A percentile compares a stretch with the other conserved stretches of the same genome.
Conservation (phyloP, 2,329 filamentous ascomycete genomes). For the Cordyceps cateniannulata region DNA sequence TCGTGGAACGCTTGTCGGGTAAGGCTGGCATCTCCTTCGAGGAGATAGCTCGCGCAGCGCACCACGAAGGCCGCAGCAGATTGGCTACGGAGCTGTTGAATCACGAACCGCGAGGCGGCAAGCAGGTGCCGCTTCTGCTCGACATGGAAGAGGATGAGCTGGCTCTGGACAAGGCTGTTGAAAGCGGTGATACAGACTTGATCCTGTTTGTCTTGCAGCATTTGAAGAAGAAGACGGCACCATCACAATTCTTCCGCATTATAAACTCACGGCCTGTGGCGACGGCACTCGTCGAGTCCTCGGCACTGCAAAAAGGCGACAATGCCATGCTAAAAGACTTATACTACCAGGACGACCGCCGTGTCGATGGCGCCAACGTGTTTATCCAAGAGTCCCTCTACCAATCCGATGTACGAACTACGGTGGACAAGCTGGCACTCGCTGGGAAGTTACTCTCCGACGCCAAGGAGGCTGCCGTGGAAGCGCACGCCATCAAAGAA, state of each 20-base stretch:
- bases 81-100: conserved; percentile 88
- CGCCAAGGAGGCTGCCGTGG: conserved; percentile 69
- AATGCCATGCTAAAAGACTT: conserved; percentile 86
- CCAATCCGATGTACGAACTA: conserved; percentile 61
- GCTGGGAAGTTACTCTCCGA: conserved; percentile 79
- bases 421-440: conserved; percentile 81
- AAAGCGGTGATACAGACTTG: conserved; percentile 90
- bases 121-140: conserved; percentile 86
- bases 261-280: conserved; percentile 82
- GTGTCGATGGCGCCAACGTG: conserved; percentile 80
- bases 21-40: conserved; percentile 95
- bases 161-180: conserved; percentile 91
- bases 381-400: conserved; percentile 77
- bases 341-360: conserved; percentile 94
- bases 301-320: conserved; percentile 61
- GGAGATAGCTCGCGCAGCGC: conserved; percentile 84
- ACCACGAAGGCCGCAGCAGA: conserved; percentile 85
- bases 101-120: conserved; percentile 89
- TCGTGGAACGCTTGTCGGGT: conserved; percentile 79
- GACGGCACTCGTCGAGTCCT: conserved; percentile 81
- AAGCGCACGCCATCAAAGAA: conserved; percentile 72
- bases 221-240: conserved; percentile 81
- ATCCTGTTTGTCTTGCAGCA: conserved; percentile 84
- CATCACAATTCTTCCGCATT: conserved; percentile 86
- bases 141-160: conserved; percentile 95